Conservation (phyloP, 176 grass and related monocot species). For the Eragrostis nindensis region DNA sequence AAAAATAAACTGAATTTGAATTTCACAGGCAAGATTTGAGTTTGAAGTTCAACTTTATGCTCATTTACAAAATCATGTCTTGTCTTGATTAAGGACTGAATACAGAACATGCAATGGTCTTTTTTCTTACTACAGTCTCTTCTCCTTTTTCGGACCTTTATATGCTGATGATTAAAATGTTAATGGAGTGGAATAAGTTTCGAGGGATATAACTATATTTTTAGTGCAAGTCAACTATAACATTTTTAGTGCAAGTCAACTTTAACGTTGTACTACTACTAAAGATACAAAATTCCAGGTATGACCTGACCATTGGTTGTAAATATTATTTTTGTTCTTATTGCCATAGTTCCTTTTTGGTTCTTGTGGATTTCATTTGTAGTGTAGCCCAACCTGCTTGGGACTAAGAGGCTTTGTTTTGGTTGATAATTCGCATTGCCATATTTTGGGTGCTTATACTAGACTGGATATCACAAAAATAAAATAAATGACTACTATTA, state of each 20-base stretch:
- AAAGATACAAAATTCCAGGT: not conserved
- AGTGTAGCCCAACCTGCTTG: too few relatives aligned
- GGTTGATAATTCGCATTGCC: not conserved
- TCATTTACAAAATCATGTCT: not conserved
- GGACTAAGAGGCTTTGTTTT: too few relatives aligned
- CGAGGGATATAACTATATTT: slow-evolving; percentile 5
- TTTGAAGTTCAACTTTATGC: not conserved
- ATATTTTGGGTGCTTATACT: not conserved
- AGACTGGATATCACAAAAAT: not conserved
- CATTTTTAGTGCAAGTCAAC: not conserved
- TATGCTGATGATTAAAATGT: not conserved
- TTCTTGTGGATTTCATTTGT: too few relatives aligned
- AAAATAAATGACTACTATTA: not conserved
- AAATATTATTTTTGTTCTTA: not conserved
- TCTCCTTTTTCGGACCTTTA: not conserved
- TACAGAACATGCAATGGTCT: not conserved
- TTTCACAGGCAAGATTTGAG: not conserved
- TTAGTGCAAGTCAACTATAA: not conserved
- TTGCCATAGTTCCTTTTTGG: too few relatives aligned
- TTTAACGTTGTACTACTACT: not conserved
- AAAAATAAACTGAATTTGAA: not conserved
- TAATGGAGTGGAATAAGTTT: not conserved
- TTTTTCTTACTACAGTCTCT: not conserved
- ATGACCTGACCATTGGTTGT: not conserved
- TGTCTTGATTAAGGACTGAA: not conserved